Evolutionary conservation across 1,284 basidiomycete genomes (phyloP), one percentile per base, ranked within the genome.

Genomic region (Marasmius sp.): DNA sequence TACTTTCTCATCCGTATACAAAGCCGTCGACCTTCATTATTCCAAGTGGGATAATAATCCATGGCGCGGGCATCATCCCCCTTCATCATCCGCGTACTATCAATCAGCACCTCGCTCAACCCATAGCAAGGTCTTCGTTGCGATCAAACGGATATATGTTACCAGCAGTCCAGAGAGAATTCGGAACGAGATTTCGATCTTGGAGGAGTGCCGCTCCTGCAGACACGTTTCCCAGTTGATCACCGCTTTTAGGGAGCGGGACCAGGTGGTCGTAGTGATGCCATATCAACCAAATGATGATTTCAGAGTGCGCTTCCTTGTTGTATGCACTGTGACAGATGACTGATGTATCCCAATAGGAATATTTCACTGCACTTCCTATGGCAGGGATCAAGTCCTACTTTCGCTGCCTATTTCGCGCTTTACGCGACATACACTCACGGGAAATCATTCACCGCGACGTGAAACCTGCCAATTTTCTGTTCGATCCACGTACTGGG

Each of bases 1-100:
- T 27, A 99, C 97, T 1, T 99, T 99, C 77, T 98, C 97, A 0
- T 96, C 95, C 9, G 97, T 99, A 10, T 99, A 98, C 83, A 98
- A 99, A 71, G 97, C 96, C 0, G 78, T 96, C 66, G 97, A 99
- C 75, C 71, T 91, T 41, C 78, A 85, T 61, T 87, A 91, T 69
- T 74, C 81, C 48, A 88, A 87, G 61, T 96, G 90, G 85, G 83
- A 95, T 75, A 98, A 98, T 73, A 70, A 77, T 9, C 81, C 85
- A 18, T 98, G 97, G 96, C 83, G 86, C 47, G 87, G 88, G 2
- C 72, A 78, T 50, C 88, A 90, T 67, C 84, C 80, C n/a, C 76
- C 78, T 2, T 71, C 77, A 11, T 88, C 85, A 20, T 86, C 85
- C 20, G 85, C 86, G 22, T 75, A 85, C 69, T 85, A 86, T 70